A percentile compares a stretch with the other conserved stretches of the same genome.
These are phyloP conservation scores for Halophytophthora batemanensis DNA, from an alignment of 352 stramenopile genomes.

Conservation along the genomic window DNA sequence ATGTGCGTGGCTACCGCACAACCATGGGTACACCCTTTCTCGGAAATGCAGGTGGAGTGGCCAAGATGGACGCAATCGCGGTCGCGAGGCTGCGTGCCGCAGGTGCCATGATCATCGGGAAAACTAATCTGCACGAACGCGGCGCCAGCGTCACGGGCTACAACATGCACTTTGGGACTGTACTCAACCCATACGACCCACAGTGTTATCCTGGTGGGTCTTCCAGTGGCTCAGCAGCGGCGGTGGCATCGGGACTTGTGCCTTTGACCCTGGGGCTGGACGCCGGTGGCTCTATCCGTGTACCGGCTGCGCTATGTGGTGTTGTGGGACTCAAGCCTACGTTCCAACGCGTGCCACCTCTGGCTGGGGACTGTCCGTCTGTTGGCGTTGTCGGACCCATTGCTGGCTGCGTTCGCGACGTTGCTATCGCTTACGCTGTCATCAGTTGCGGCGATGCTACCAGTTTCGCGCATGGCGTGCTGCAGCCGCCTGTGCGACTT, in stretches of 20 bases:
- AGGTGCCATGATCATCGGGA: slow-evolving; percentile 87
- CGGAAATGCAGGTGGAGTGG: slow-evolving; percentile 39
- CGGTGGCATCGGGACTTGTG: slow-evolving; percentile 85
- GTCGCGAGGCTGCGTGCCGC: slow-evolving; percentile 56
- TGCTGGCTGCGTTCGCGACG: slow-evolving; percentile 71
- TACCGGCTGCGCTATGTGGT: slow-evolving; percentile 86
- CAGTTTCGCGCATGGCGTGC: slow-evolving; percentile 38
- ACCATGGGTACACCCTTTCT: slow-evolving; percentile 81
- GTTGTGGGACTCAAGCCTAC: slow-evolving; percentile 89
- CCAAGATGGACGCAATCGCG: slow-evolving; percentile 43
- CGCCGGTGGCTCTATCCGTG: slow-evolving; percentile 88
- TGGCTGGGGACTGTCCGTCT: slow-evolving; percentile 53
- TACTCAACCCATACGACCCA: slow-evolving; percentile 85
- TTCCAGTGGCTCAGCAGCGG: slow-evolving; percentile 85
- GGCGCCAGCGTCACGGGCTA: slow-evolving; percentile 73
- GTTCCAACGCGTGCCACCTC: slow-evolving; percentile 70
- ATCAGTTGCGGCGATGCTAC: slow-evolving; percentile 61
- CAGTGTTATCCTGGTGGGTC: slow-evolving; percentile 88
- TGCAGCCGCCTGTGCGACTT: slow-evolving; percentile 47
- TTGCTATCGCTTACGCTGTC: slow-evolving; percentile 79
- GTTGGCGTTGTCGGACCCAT: slow-evolving; percentile 82
- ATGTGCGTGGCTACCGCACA: slow-evolving; percentile 63
- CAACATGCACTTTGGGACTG: slow-evolving; percentile 70
- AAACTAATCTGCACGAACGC: slow-evolving; percentile 90
- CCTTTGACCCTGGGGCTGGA: slow-evolving; percentile 86